Conservation (phyloP, 2,329 filamentous ascomycete species). For the Scytalidium sp. region DNA sequence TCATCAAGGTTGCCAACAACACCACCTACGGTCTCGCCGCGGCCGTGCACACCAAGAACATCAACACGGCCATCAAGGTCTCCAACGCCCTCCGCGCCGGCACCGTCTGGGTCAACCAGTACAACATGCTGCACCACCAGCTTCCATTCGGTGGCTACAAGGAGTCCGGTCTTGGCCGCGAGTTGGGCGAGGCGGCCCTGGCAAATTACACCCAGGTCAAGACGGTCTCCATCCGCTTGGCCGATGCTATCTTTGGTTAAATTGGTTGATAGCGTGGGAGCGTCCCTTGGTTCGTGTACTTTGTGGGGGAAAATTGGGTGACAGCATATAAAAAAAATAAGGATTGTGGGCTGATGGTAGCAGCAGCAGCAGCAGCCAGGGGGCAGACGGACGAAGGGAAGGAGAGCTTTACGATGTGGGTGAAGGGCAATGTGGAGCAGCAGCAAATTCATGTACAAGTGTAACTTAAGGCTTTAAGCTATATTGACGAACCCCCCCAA, state of each 20-base stretch:
- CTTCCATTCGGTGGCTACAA: constrained; percentile 74
- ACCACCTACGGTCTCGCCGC: constrained; percentile 66
- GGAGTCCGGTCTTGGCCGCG: constrained; percentile 73
- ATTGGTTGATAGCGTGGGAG: not conserved
- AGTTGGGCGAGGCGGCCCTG: constrained; percentile 67
- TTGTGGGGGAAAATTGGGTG: constrained; percentile 30
- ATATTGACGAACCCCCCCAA: not conserved
- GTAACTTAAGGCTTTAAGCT: not conserved
- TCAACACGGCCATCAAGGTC: constrained; percentile 66
- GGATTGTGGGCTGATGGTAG: not conserved
- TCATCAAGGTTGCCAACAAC: constrained; percentile 60
- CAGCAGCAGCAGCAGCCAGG: too few relatives aligned
- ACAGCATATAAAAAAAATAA: not conserved
- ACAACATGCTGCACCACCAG: constrained; percentile 71
- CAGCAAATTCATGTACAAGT: not conserved
- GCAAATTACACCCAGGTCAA: constrained; percentile 68
- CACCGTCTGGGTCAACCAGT: constrained; percentile 31
- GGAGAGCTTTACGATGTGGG: not conserved
- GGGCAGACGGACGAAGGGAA: not conserved
- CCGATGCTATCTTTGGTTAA: constrained; percentile 37
- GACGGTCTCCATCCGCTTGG: constrained; percentile 57
- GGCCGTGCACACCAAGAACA: constrained; percentile 64
- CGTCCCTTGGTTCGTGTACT: too few relatives aligned
- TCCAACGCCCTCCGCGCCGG: constrained; percentile 62
- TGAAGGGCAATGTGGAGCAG: too few relatives aligned